phyloP scores from a whole-genome alignment of 1,284 basidiomycete species.

The Cutaneotrichosporon dermatis region DNA sequence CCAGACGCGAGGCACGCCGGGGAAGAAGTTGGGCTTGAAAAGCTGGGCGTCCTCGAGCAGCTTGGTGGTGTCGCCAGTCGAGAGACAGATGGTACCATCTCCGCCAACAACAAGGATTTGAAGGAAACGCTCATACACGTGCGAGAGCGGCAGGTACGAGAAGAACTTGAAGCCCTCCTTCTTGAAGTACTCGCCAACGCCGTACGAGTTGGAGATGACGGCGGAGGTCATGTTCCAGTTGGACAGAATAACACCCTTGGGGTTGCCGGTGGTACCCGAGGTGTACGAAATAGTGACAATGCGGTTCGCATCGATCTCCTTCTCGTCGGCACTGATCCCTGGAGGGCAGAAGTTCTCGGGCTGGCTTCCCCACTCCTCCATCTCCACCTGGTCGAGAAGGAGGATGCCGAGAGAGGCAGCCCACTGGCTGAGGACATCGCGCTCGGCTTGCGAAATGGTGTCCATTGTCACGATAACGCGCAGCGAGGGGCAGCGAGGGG shows the following conservation, averaged over 20 bases:
- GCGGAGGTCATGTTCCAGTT: conserved; percentile 70
- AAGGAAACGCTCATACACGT: conserved; percentile 59
- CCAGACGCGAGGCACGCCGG: conserved; percentile 62
- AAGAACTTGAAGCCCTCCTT: conserved; percentile 56
- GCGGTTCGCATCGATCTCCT: conserved; percentile 35
- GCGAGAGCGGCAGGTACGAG: conserved; percentile 58
- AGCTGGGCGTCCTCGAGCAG: conserved; percentile 85
- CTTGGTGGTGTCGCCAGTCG: conserved; percentile 81
- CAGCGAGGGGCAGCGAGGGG: conserved; percentile 60
- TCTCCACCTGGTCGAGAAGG: conserved; percentile 63
- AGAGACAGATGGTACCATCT: conserved; percentile 77
- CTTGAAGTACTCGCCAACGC: conserved; percentile 59
- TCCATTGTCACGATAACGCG: conserved; percentile 55
- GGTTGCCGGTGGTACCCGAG: conserved; percentile 49
- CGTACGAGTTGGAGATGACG: conserved; percentile 60
- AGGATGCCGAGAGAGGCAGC: conserved; percentile 61
- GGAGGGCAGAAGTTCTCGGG: conserved; percentile 31
- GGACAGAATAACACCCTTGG: conserved; percentile 68
- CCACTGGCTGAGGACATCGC: conserved; percentile 68
- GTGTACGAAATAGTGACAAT: conserved; percentile 48
- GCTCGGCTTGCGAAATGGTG: conserved; percentile 44
- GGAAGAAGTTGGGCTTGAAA: conserved; percentile 77
- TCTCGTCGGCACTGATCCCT: conserved; percentile 37
- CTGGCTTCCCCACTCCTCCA: conserved; percentile 52
- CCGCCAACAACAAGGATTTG: conserved; percentile 54